Evolutionary conservation across 2,329 filamentous ascomycete species (phyloP).

Genomic region (Pestalotiopsis sp.): DNA sequence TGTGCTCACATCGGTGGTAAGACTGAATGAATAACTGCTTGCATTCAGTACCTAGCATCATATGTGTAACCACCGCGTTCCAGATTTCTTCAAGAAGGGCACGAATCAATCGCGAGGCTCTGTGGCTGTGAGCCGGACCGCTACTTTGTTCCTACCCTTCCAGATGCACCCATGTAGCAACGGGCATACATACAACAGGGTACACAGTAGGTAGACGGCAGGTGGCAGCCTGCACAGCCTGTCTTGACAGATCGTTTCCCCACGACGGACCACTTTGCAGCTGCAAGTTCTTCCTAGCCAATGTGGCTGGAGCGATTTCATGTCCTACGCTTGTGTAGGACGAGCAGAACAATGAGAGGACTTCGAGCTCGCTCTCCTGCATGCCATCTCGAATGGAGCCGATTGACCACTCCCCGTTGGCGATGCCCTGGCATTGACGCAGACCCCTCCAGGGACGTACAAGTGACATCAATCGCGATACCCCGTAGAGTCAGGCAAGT

Average conservation of each 20-base stretch:
- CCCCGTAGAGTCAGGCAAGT: not conserved
- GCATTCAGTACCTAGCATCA: not conserved
- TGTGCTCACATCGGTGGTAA: not conserved
- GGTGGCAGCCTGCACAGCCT: not conserved
- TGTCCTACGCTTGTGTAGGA: not conserved
- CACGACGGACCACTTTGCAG: not conserved
- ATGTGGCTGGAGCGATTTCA: not conserved
- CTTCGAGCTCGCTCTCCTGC: not conserved
- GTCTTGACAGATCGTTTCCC: not conserved
- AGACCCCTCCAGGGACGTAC: not conserved
- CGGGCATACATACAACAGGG: not conserved
- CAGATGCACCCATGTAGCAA: not conserved
- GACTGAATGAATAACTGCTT: not conserved
- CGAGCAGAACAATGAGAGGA: not conserved
- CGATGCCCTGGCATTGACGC: slow-evolving; percentile 6
- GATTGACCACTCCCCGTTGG: not conserved
- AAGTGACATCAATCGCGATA: slow-evolving; percentile 8
- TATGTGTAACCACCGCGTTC: not conserved
- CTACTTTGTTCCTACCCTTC: not conserved
- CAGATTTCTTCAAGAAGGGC: not conserved
- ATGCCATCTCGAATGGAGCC: not conserved
- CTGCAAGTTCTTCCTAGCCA: not conserved
- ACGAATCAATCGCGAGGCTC: not conserved
- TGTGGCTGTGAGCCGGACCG: not conserved
- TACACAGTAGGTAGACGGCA: not conserved